Conservation (phyloP, 192 early-diverging fungal genomes). For the Dissophora ornata region DNA sequence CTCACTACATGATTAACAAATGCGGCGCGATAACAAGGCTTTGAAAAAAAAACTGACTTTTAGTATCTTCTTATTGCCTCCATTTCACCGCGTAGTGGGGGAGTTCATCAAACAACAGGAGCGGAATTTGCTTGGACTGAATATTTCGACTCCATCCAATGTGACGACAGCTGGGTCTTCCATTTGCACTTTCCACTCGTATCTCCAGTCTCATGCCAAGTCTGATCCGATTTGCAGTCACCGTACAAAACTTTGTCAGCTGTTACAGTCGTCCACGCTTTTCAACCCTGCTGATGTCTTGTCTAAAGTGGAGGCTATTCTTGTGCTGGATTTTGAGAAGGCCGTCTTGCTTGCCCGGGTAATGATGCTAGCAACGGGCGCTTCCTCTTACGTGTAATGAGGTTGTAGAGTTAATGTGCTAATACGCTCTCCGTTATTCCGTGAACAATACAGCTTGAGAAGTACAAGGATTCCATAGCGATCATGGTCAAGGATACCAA, state of each 20-base stretch:
- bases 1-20: neutral
- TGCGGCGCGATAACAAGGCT: too few species aligned
- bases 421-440: neutral
- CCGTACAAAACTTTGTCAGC: constrained; percentile 48
- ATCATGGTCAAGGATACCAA: constrained; percentile 58
- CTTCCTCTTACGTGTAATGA: too few species aligned
- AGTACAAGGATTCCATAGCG: constrained; percentile 57
- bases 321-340: constrained; percentile 55
- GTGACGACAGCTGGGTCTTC: neutral
- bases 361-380: too few species aligned
- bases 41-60: too few species aligned
- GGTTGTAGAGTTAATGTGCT: neutral
- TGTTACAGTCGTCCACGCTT: constrained; percentile 55
- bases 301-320: constrained; percentile 32
- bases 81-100: neutral
- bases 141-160: neutral
- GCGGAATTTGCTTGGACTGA: neutral
- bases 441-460: constrained; percentile 43
- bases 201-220: constrained; percentile 16
- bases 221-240: constrained; percentile 36
- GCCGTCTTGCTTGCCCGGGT: constrained; percentile 63
- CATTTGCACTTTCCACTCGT: constrained; percentile 35
- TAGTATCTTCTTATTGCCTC: too few species aligned
- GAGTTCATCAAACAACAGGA: constrained; percentile 12
- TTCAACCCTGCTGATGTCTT: constrained; percentile 54